Evolutionary conservation across 768 basidiomycete species (phyloP).

Genomic region (Boletus reticuloceps): DNA sequence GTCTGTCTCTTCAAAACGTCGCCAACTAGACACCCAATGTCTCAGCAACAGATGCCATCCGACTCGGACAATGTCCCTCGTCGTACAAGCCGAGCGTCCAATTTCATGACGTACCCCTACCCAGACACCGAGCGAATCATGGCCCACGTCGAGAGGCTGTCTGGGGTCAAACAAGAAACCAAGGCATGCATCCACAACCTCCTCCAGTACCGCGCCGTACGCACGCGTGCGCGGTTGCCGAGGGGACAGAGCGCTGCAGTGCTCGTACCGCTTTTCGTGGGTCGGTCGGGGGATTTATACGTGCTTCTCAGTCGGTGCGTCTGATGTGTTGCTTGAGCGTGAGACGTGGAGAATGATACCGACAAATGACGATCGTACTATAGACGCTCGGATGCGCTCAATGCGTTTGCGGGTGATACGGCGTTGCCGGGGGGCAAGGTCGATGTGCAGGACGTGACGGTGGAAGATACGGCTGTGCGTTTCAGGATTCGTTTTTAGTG

Average conservation of each 20-base stretch:
- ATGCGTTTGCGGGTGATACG: constrained; percentile 84
- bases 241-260: constrained; percentile 68
- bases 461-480: constrained; percentile 78
- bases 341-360: no score
- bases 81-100: not conserved
- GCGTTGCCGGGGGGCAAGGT: constrained; percentile 84
- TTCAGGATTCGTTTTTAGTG: not conserved
- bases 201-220: constrained; percentile 24
- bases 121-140: constrained; percentile 7
- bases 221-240: constrained; percentile 43
- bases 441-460: constrained; percentile 61
- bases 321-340: no score
- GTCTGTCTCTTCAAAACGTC: no score
- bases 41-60: no score
- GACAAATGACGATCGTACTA: not conserved
- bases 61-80: no score
- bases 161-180: constrained; percentile 19
- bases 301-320: constrained; percentile 80
- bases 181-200: constrained; percentile 25
- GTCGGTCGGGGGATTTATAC: constrained; percentile 78
- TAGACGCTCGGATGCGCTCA: constrained; percentile 71
- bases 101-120: constrained; percentile 21
- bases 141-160: constrained; percentile 10
- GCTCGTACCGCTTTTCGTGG: constrained; percentile 82
- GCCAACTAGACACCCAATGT: no score